phyloP scores from a whole-genome alignment of 176 grass and related monocot species.

The Hyparrhenia diplandra region DNA sequence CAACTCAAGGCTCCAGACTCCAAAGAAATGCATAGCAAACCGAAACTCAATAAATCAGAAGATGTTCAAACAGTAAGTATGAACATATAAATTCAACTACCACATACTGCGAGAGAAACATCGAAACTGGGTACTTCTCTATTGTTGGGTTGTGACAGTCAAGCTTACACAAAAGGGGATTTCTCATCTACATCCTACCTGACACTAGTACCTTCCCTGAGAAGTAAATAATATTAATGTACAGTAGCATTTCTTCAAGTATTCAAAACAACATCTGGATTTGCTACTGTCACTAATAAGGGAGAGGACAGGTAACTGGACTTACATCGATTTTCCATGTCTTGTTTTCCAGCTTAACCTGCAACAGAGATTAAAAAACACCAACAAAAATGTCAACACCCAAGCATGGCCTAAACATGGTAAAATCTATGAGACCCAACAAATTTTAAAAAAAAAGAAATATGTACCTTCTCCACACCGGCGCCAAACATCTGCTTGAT shows the following conservation, averaged over 20 bases:
- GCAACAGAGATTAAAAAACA: conserved; percentile 4
- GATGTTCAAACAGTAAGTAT: not conserved
- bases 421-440: not conserved
- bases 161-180: not conserved
- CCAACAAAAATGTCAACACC: not conserved
- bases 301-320: not conserved
- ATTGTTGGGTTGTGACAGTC: not conserved
- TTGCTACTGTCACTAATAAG: not conserved
- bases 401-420: not conserved
- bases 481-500: conserved; percentile 93
- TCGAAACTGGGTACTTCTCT: not conserved
- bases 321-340: conserved; percentile 97
- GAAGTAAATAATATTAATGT: not conserved
- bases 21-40: not conserved
- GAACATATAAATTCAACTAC: not conserved
- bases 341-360: conserved; percentile 99
- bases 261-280: not conserved
- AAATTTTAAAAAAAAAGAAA: not conserved
- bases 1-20: not conserved
- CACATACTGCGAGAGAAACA: not conserved
- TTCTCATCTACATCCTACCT: not conserved
- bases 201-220: not conserved
- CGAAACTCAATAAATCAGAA: not conserved
- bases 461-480: conserved; percentile 59
- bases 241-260: not conserved